phyloP scores from a whole-genome alignment of 2,329 filamentous ascomycete genomes.

The Neonectria hederae region DNA sequence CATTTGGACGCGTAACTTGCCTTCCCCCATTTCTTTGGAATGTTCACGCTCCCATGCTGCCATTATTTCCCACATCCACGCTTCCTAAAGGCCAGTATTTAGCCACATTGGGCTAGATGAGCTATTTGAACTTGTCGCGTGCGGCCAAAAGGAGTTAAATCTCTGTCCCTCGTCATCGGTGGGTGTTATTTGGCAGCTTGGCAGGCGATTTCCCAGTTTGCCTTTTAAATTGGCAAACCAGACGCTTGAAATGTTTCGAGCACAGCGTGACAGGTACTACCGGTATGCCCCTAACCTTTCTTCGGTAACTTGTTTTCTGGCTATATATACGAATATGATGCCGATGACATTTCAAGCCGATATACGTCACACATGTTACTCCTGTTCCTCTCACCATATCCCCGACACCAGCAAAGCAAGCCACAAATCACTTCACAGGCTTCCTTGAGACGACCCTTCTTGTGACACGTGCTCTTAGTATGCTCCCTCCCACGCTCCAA shows the following conservation, averaged over 20 bases:
- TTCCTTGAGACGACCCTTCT: background rate
- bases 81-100: background rate
- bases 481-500: background rate
- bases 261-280: background rate
- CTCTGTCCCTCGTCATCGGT: background rate
- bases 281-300: background rate
- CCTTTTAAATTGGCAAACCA: background rate
- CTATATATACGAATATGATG: background rate
- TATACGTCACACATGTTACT: background rate
- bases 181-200: background rate
- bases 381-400: background rate
- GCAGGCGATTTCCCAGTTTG: background rate
- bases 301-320: background rate
- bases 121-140: background rate
- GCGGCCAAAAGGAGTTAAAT: background rate
- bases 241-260: background rate
- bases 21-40: background rate
- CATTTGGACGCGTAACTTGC: background rate
- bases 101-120: background rate
- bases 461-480: background rate
- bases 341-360: background rate
- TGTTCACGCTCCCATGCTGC: background rate
- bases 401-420: background rate
- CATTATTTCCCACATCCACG: background rate
- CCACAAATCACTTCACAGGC: background rate